Evolutionary conservation across 768 basidiomycete species (phyloP).

Genomic region (Sutorius australiensis): DNA sequence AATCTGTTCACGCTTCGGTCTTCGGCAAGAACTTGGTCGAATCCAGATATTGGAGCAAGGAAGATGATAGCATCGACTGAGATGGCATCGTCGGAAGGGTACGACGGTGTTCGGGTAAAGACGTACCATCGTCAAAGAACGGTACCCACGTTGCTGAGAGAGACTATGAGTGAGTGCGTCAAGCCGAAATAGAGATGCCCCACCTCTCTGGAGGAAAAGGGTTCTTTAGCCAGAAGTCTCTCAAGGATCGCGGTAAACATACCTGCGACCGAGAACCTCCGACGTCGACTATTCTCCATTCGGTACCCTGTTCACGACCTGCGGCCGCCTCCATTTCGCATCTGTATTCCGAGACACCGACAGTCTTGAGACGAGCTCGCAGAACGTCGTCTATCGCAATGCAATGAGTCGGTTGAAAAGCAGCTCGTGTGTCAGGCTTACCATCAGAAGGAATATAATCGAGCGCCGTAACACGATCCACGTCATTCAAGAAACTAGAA

Average conservation of each 20-base stretch:
- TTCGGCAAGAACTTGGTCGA: conserved; percentile 52
- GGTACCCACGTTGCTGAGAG: conserved; percentile 48
- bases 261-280: conserved; percentile 53
- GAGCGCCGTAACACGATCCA: conserved; percentile 44
- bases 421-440: conserved; percentile 13
- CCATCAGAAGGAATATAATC: conserved; percentile 48
- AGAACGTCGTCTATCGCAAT: conserved; percentile 45
- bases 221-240: conserved; percentile 3
- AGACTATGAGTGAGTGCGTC: conserved; percentile 8
- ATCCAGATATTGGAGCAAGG: conserved; percentile 55
- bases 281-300: conserved; percentile 55
- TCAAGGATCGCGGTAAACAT: conserved; percentile 14
- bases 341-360: conserved; percentile 78
- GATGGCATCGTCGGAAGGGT: neutral
- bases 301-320: conserved; percentile 46
- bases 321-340: conserved; percentile 71
- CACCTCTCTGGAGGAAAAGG: conserved; percentile 29
- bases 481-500: conserved; percentile 45
- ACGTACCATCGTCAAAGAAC: conserved; percentile 50
- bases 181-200: conserved; percentile 16
- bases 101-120: neutral
- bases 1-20: conserved; percentile 51
- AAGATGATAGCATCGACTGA: conserved; percentile 50
- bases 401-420: conserved; percentile 5
- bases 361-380: conserved; percentile 52